Base-by-base conservation (phyloP, 768 basidiomycete genomes). In the Candolleomyces eurysporus region DNA sequence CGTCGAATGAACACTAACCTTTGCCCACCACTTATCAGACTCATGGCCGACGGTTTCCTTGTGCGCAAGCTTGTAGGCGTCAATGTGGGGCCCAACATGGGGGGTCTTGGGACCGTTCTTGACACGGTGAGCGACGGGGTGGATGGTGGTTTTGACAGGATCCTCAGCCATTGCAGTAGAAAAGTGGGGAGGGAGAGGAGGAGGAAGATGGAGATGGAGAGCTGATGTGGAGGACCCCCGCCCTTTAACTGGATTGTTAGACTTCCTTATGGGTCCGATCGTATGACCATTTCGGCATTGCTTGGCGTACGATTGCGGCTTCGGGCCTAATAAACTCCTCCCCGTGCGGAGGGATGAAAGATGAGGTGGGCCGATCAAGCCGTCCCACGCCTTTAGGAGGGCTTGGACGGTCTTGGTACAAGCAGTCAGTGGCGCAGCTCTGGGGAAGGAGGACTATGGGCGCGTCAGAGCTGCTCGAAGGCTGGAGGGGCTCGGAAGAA, bases 1-100 rank as follows among this genome's bases (percentile, higher is more conserved):
- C 14, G 10, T 39, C 32, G 5, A 31, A 31, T 31, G 21, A 14
- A 31, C 5, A 65, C 82, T 58, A 42, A 89, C 92, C 82, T 89
- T 85, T 48, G 84, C 84, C 95, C 95, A 98, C 91, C 92, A 98
- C 63, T 80, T 79, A 68, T 98, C 94, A 14, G 85, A 87, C 66
- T 85, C 83, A 58, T 84, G 79, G 22, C 92, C 95, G 32, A 96
- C 69, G 13, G 92, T 92, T 72, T 85, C 74, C 5, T 78, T 75
- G 74, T 96, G 93, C 22, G 82, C 82, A 7, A 73, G 71, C 62
- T 75, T 78, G 76, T 96, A 96, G 14, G 88, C 88, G n/a, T 87
- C 73, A 66, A 89, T 82, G 72, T 89, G 79, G 17, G 94, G 93
- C 0, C 89, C 90, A 26, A 98, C 68, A 72, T 96, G 93, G 2